These are phyloP conservation scores for Mycena pura DNA, from an alignment of 768 basidiomycete species.

Conservation along the genomic window DNA sequence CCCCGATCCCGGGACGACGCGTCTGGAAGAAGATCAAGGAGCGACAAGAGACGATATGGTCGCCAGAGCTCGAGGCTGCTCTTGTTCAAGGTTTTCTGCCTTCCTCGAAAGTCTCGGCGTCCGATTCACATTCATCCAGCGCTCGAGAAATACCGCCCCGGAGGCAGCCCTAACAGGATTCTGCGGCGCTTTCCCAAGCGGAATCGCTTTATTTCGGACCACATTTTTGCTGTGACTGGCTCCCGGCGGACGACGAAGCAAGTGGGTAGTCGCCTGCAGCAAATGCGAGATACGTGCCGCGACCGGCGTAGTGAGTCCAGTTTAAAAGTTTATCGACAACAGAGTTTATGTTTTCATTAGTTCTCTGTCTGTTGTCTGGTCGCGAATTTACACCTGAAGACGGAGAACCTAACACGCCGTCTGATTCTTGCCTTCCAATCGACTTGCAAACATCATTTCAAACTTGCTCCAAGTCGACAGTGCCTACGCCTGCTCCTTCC, in stretches of 20 bases:
- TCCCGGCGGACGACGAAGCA: constrained; percentile 68
- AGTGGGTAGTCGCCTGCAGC: constrained; percentile 73
- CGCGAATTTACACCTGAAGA: not conserved
- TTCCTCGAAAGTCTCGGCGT: too few species aligned
- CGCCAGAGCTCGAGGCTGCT: constrained; percentile 63
- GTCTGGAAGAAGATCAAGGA: constrained; percentile 64
- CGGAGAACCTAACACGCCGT: not conserved
- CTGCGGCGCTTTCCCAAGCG: constrained; percentile 70
- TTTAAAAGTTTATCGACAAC: not conserved
- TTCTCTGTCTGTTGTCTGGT: constrained; percentile 28
- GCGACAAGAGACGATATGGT: constrained; percentile 65
- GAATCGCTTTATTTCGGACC: constrained; percentile 70
- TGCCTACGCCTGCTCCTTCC: not conserved
- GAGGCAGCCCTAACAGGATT: constrained; percentile 44
- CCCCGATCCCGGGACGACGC: constrained; percentile 50
- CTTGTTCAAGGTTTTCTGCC: constrained; percentile 69
- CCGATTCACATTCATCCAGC: too few species aligned
- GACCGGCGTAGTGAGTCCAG: constrained; percentile 59
- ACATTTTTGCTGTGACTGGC: constrained; percentile 63
- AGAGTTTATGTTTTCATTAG: constrained; percentile 12
- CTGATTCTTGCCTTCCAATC: not conserved
- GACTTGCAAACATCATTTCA: too few species aligned
- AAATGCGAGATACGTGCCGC: constrained; percentile 65
- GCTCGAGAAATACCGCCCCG: constrained; percentile 60
- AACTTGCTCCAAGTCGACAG: not conserved